Base-by-base conservation (phyloP, 1,284 basidiomycete genomes). In the Cutaneotrichosporon daszewskae region DNA sequence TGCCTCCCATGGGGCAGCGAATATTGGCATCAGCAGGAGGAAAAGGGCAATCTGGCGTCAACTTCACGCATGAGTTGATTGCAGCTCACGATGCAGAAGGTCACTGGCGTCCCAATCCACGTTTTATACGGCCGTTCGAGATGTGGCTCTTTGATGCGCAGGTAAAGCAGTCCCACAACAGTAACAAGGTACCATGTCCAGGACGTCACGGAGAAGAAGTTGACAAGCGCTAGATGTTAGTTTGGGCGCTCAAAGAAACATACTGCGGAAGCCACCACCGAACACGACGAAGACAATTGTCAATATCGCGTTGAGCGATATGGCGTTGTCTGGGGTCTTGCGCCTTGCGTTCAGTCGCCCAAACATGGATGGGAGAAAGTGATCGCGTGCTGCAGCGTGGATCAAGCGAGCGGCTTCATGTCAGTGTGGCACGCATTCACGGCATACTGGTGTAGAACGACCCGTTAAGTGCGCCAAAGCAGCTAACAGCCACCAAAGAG, bases 151-250 rank as follows among this genome's bases (percentile, higher is more conserved):
- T 91, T 89, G 17, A 95, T 74, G 25, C 94, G 79, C 32, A 98
- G 71, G 37, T 95, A 83, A 1, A 98, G 77, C 16, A 97, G 72
- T 0, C 91, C 91, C 8, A 92, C 73, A 2, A 96, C 89, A 13
- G 89, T 94, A 12, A 89, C 71, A 59, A 94, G 86, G 68, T 89
- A 91, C 71, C 92, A 92, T 1, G 83, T 81, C 91, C 91, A 95
- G 5, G 82, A 58, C 1, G 60, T 59, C 6, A 70, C 63, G 1
- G 60, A 62, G 54, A 70, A 68, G 48, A 92, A 91, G 68, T 90
- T 90, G 61, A 92, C 83, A 32, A 95, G 71, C 7, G 52, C 66
- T 69, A 37, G 5, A 2, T n/a, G 52, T 47, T 17, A 51, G 48
- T 24, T 31, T 9, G 4, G 5, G 10, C 17, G 5, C 11, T 11